Evolutionary conservation across 163 green algal genomes (phyloP).

Genomic region (Chlorella variabilis): DNA sequence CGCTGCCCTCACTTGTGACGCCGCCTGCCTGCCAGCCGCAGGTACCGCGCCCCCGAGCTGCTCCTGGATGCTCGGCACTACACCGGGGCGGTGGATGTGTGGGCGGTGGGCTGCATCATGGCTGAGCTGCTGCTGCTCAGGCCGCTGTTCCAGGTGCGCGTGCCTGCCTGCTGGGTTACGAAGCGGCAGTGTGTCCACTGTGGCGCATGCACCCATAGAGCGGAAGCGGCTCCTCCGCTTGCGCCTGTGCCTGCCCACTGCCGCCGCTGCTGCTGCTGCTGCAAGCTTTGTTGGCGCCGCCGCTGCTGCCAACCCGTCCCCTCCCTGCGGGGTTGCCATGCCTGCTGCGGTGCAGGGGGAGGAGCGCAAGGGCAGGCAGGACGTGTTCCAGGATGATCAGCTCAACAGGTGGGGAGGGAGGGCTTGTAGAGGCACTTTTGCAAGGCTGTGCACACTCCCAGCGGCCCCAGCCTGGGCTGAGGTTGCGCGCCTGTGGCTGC

Average conservation of each 20-base stretch:
- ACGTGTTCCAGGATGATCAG: slow-evolving; percentile 79
- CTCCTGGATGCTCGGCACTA: slow-evolving; percentile 66
- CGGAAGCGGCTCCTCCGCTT: no score
- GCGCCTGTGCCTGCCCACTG: no score
- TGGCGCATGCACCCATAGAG: no score
- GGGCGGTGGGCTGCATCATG: slow-evolving; percentile 53
- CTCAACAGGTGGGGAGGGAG: slow-evolving; percentile 64
- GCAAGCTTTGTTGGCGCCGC: no score
- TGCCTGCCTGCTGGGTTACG: neutral
- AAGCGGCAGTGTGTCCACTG: no score
- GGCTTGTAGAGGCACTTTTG: no score
- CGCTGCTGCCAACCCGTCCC: no score
- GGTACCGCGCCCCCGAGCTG: slow-evolving; percentile 69
- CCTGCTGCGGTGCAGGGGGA: slow-evolving; percentile 40
- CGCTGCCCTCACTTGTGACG: no score
- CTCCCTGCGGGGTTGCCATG: no score
- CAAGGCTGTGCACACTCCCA: no score
- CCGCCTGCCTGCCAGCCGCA: slow-evolving; percentile 7
- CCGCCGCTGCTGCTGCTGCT: no score
- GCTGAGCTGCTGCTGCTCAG: slow-evolving; percentile 47
- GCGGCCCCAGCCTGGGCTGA: no score
- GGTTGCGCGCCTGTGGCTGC: neutral
- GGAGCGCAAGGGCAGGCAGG: slow-evolving; percentile 71
- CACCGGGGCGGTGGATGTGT: slow-evolving; percentile 51
- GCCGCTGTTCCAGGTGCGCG: slow-evolving; percentile 50